Evolutionary conservation across 768 basidiomycete species (phyloP).

Genomic region (Panaeolus papilionaceus): DNA sequence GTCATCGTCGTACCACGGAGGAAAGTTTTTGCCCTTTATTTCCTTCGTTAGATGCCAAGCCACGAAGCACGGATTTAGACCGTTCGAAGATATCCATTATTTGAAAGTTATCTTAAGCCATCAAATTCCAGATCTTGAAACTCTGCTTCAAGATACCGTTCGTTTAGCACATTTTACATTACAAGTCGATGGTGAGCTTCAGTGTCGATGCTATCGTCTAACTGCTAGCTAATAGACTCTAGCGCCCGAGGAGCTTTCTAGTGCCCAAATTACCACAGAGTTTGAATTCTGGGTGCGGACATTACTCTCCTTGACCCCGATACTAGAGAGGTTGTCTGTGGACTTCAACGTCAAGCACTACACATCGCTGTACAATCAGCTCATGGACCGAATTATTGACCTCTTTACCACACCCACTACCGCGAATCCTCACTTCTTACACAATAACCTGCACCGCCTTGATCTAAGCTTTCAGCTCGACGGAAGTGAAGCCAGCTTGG

Average conservation of each 20-base stretch:
- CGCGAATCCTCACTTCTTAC: not conserved
- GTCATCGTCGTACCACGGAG: not conserved
- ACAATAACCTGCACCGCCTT: not conserved
- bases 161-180: not conserved
- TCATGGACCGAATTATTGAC: not conserved
- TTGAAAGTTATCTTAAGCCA: not conserved
- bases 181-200: not conserved
- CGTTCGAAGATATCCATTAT: not conserved
- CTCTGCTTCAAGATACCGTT: slow-evolving; percentile 1
- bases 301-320: not conserved
- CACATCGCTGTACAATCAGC: not conserved
- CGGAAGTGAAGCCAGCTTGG: no score
- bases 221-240: not conserved
- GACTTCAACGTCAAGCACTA: not conserved
- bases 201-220: not conserved
- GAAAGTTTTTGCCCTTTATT: not conserved
- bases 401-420: not conserved
- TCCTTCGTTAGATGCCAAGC: not conserved
- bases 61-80: not conserved
- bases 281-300: not conserved
- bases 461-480: not conserved
- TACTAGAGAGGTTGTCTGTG: not conserved
- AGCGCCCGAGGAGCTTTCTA: not conserved
- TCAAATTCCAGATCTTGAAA: not conserved
- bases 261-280: not conserved